These are phyloP conservation scores for Mesembryanthemum crystallinum DNA, from an alignment of 148 eudicot species.

Conservation along the genomic window DNA sequence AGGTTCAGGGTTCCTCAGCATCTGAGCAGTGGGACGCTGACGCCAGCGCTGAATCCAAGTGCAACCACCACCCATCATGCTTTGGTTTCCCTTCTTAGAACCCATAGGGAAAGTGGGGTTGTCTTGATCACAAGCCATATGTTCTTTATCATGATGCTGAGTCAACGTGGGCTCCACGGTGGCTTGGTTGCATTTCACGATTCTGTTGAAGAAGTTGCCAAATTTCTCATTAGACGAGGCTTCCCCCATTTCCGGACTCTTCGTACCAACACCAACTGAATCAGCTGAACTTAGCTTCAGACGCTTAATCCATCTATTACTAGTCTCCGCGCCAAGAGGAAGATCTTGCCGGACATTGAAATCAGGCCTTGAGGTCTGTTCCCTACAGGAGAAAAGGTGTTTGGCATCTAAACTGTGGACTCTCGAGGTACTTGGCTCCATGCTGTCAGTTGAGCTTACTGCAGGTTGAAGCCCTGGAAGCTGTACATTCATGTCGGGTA, in stretches of 20 bases:
- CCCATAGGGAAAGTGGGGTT: no score
- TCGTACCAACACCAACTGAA: slow-evolving; percentile 46
- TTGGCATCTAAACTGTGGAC: slow-evolving; percentile 78
- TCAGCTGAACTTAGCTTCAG: slow-evolving; percentile 47
- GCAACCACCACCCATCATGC: slow-evolving; percentile 33
- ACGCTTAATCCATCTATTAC: slow-evolving; percentile 75
- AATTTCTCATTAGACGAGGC: slow-evolving; percentile 43
- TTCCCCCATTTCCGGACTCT: slow-evolving; percentile 40
- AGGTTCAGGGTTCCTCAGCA: slow-evolving; percentile 37
- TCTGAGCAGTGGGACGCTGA: slow-evolving; percentile 20
- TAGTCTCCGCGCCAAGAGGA: slow-evolving; percentile 35
- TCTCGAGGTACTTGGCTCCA: slow-evolving; percentile 55
- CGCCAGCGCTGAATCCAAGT: slow-evolving; percentile 90
- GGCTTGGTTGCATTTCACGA: slow-evolving; percentile 20
- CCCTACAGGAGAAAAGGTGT: slow-evolving; percentile 38
- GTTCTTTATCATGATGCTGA: slow-evolving; percentile 30
- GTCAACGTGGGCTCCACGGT: slow-evolving; percentile 22
- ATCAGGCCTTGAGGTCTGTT: slow-evolving; percentile 28
- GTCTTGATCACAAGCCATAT: slow-evolving; percentile 19
- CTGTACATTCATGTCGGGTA: slow-evolving; percentile 53
- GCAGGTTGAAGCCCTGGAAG: slow-evolving; percentile 40
- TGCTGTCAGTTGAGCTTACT: slow-evolving; percentile 38
- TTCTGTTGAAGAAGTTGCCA: slow-evolving; percentile 28
- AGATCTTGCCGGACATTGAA: slow-evolving; percentile 14
- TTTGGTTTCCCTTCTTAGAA: slow-evolving; percentile 24